Percentiles rank a stretch among this genome's conserved stretches.
These are phyloP conservation scores for Mitragyna speciosa DNA, from an alignment of 257 asterid genomes.

Conservation along the genomic window DNA sequence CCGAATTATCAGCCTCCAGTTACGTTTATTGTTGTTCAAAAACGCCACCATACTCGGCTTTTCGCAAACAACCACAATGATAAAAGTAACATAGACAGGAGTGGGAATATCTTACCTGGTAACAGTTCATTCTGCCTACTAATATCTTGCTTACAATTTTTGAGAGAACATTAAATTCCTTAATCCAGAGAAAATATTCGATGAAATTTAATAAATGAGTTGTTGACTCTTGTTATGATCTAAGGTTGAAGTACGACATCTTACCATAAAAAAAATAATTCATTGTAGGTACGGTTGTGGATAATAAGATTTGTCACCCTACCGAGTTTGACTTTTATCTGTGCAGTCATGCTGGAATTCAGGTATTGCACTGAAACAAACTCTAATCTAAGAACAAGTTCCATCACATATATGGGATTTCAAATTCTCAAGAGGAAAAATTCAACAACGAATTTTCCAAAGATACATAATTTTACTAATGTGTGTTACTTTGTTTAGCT, in stretches of 20 bases:
- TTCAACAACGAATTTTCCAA: no score
- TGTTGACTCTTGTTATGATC: not conserved
- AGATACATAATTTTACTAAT: not conserved
- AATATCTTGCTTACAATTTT: not conserved
- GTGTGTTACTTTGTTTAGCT: not conserved
- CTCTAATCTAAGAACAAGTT: not conserved
- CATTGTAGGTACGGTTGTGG: conserved; percentile 37
- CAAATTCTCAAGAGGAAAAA: not conserved
- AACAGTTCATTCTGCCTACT: not conserved
- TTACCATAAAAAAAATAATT: not conserved
- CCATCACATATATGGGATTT: not conserved
- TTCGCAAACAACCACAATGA: conserved; percentile 31
- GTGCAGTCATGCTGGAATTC: conserved; percentile 45
- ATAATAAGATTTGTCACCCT: conserved; percentile 38
- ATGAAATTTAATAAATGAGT: no score
- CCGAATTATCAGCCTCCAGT: conserved; percentile 38
- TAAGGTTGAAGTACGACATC: not conserved
- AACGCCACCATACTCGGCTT: conserved; percentile 38
- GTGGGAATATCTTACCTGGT: conserved; percentile 40
- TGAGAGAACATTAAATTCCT: conserved; percentile 4
- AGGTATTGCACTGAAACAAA: conserved; percentile 16
- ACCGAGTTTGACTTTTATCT: conserved; percentile 39
- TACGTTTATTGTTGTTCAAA: conserved; percentile 40
- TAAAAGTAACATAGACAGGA: conserved; percentile 25
- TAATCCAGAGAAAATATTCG: not conserved